A percentile compares a stretch with the other conserved stretches of the same genome.
These are phyloP conservation scores for Ogataea chonburiensis DNA, from an alignment of 805 yeast species.

Conservation along the genomic window DNA sequence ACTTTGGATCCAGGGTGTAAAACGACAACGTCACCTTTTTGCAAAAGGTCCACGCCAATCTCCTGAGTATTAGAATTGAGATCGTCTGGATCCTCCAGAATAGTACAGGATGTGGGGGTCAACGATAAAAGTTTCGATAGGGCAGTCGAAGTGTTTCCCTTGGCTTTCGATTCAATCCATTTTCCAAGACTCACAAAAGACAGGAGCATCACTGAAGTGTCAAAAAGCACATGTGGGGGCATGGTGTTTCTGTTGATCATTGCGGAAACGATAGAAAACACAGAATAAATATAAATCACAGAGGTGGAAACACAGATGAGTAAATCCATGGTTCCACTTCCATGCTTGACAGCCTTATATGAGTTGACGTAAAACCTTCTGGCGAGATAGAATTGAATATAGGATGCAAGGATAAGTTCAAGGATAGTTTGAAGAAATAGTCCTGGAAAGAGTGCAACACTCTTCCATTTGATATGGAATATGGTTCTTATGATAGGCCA, in stretches of 20 bases:
- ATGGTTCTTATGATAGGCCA: slow-evolving; percentile 38
- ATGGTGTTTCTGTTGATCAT: slow-evolving; percentile 41
- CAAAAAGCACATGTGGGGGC: slow-evolving; percentile 76
- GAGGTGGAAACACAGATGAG: slow-evolving; percentile 80
- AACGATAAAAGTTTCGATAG: slow-evolving; percentile 75
- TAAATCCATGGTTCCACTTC: slow-evolving; percentile 89
- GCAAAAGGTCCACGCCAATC: slow-evolving; percentile 76
- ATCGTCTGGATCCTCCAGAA: slow-evolving; percentile 45
- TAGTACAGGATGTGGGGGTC: slow-evolving; percentile 73
- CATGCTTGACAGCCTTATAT: slow-evolving; percentile 60
- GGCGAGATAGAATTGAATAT: slow-evolving; percentile 69
- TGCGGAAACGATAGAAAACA: slow-evolving; percentile 54
- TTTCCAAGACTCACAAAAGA: slow-evolving; percentile 86
- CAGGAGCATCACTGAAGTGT: slow-evolving; percentile 82
- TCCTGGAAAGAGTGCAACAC: slow-evolving; percentile 46
- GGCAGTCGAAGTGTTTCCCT: slow-evolving; percentile 90
- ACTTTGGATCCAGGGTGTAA: slow-evolving; percentile 83
- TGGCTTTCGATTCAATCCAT: slow-evolving; percentile 86
- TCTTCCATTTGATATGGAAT: slow-evolving; percentile 15
- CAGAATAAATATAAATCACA: slow-evolving; percentile 73
- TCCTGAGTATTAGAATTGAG: slow-evolving; percentile 35
- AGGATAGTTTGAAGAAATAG: slow-evolving; percentile 62
- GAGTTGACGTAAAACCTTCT: slow-evolving; percentile 63
- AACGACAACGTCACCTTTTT: slow-evolving; percentile 71
- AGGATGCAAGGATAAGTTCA: slow-evolving; percentile 55